Conservation (phyloP, 2,329 filamentous ascomycete species). For the Lithohypha guttulata region DNA sequence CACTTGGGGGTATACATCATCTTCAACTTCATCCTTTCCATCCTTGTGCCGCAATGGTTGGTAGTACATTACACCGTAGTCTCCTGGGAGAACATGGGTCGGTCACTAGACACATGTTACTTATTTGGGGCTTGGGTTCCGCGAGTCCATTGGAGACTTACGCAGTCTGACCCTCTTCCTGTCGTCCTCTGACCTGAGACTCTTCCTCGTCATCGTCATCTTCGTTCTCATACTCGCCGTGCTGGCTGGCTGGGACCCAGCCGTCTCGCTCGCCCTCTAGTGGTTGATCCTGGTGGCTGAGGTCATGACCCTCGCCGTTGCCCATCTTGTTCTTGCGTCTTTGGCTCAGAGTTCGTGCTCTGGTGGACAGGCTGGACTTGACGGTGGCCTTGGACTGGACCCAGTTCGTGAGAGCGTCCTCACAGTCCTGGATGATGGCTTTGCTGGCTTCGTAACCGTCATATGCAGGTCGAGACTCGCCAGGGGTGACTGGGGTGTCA, state of each 20-base stretch:
- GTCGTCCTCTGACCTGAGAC: conserved; percentile 15
- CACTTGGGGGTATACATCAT: too few species aligned
- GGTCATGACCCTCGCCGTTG: conserved; percentile 53
- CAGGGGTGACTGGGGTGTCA: conserved; percentile 91
- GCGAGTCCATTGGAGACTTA: too few species aligned
- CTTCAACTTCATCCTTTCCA: too few species aligned
- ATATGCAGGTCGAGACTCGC: conserved; percentile 89
- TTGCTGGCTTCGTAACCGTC: conserved; percentile 98
- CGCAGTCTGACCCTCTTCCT: background rate
- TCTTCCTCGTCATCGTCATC: conserved; percentile 35
- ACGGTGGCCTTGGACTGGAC: conserved; percentile 83
- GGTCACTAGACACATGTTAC: too few species aligned
- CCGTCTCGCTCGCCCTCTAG: conserved; percentile 65
- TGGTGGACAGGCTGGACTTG: conserved; percentile 72
- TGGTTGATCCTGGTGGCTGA: conserved; percentile 71
- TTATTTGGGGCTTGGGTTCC: too few species aligned
- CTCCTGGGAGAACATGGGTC: too few species aligned
- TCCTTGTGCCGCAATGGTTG: too few species aligned
- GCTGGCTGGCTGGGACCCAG: conserved; percentile 66
- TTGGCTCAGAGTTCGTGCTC: conserved; percentile 77
- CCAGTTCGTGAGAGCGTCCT: conserved; percentile 96
- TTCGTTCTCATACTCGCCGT: conserved; percentile 34
- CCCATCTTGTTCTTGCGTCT: conserved; percentile 65
- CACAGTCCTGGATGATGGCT: conserved; percentile 97
- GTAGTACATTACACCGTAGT: too few species aligned